Evolutionary conservation across 352 stramenopile species (phyloP).

Genomic region (Ophiocytium majus): DNA sequence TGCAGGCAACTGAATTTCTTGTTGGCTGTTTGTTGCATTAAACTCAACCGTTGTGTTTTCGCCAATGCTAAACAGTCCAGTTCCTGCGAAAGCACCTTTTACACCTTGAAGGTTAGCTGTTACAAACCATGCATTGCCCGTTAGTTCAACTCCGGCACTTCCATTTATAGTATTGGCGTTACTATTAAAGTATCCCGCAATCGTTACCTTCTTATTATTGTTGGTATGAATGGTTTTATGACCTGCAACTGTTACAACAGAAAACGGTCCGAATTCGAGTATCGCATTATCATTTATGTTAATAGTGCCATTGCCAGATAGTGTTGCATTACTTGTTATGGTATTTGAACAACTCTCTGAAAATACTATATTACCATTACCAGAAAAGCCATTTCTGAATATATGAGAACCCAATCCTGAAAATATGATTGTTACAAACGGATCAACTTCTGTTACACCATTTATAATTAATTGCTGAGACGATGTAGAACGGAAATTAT

Average conservation of each 20-base stretch:
- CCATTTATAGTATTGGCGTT: slow-evolving; percentile 21
- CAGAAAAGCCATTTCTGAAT: slow-evolving; percentile 21
- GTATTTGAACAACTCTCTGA: slow-evolving; percentile 21
- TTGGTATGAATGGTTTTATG: slow-evolving; percentile 22
- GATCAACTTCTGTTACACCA: slow-evolving; percentile 20
- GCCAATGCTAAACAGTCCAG: slow-evolving; percentile 19
- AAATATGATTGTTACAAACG: slow-evolving; percentile 22
- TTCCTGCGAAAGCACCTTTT: slow-evolving; percentile 19
- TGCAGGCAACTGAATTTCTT: slow-evolving; percentile 20
- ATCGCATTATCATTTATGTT: slow-evolving; percentile 22
- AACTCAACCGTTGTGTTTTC: slow-evolving; percentile 20
- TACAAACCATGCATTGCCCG: slow-evolving; percentile 19
- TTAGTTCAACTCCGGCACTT: slow-evolving; percentile 19
- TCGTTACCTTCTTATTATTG: slow-evolving; percentile 22
- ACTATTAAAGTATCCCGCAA: slow-evolving; percentile 21
- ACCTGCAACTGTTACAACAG: slow-evolving; percentile 19
- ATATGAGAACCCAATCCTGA: slow-evolving; percentile 20
- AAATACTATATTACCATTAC: slow-evolving; percentile 23
- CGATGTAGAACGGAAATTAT: slow-evolving; percentile 21
- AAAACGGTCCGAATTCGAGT: slow-evolving; percentile 19
- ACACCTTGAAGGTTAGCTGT: slow-evolving; percentile 19
- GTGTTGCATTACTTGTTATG: slow-evolving; percentile 21
- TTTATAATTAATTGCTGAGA: slow-evolving; percentile 23
- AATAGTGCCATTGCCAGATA: slow-evolving; percentile 20
- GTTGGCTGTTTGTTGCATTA: slow-evolving; percentile 20